Base-by-base conservation (phyloP, 1,284 basidiomycete genomes). In the Albatrellus sp. region DNA sequence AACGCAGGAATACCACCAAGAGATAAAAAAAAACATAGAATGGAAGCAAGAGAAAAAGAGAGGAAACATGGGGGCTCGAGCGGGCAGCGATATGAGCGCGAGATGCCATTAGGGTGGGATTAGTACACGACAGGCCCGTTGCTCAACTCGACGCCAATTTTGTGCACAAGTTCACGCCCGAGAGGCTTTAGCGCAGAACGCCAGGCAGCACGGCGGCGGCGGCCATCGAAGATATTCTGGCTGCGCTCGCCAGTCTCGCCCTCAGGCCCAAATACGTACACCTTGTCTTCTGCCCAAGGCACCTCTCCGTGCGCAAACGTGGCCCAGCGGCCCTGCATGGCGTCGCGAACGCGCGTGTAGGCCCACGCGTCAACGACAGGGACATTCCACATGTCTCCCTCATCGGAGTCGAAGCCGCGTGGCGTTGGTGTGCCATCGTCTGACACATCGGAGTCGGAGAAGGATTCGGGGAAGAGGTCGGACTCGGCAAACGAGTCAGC, bases 211-310 rank as follows among this genome's bases (percentile, higher is more conserved):
- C 58, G 68, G 46, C 70, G 55, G 16, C 70, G 54, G 14, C 70
- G 57, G 14, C 69, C 66, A 38, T 75, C 71, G 48, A 81, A 78
- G 37, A 81, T 77, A 43, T 62, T 60, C 51, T 54, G 58, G 34
- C 69, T 72, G 29, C 78, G 67, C 57, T 79, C 77, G 34, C 79
- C 79, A 1, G 70, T 71, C 62, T 81, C 79, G 38, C 77, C 79
- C 55, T 81, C 79, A 0, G 78, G 78, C 7, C 78, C 79, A 53
- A 81, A 84, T n/a, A 86, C 80, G 57, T 70, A 85, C 43, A 83
- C 71, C 56, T 73, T 77, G 45, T 76, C 71, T 47, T 71, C 70
- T 46, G 63, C 64, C 82, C 83, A 86, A 2, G 82, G 82, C 13
- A 65, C 67, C 56, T 80, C 73, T 4, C 80, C 81, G 55, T 80